Conservation (phyloP, 1,284 basidiomycete species). For the Salmacisia buchloeana region DNA sequence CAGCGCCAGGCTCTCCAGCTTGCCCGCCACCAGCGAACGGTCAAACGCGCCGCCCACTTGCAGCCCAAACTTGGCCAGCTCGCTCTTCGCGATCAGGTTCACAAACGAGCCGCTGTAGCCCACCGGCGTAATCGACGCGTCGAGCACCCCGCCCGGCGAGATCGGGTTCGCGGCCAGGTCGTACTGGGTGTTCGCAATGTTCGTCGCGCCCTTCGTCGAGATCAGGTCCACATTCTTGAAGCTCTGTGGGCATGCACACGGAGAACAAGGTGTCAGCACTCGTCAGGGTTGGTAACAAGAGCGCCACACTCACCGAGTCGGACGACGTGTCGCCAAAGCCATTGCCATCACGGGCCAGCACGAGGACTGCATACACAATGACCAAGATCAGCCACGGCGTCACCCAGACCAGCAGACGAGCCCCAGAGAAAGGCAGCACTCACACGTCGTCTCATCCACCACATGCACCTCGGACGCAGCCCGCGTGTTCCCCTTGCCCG, state of each 20-base stretch:
- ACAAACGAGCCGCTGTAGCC: conserved; percentile 58
- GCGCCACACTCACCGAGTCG: neutral
- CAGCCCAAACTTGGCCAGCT: conserved; percentile 61
- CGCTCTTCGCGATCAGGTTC: conserved; percentile 56
- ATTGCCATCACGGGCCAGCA: conserved; percentile 61
- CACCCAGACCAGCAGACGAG: too few relatives aligned
- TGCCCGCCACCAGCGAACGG: conserved; percentile 60
- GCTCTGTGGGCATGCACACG: neutral
- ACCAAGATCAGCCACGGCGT: too few relatives aligned
- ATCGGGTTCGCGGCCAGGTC: conserved; percentile 60
- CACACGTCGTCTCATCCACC: conserved; percentile 57
- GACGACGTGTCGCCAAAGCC: conserved; percentile 57
- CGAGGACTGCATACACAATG: too few relatives aligned
- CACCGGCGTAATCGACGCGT: conserved; percentile 56
- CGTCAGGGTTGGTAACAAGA: neutral
- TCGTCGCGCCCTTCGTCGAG: conserved; percentile 60
- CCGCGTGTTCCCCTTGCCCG: conserved; percentile 57
- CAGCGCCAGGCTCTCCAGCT: conserved; percentile 66
- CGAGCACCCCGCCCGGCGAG: conserved; percentile 57
- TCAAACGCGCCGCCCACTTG: conserved; percentile 52
- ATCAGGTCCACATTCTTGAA: conserved; percentile 56
- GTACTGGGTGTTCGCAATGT: conserved; percentile 61
- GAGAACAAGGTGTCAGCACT: neutral
- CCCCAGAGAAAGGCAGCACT: too few relatives aligned
- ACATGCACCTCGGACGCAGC: conserved; percentile 61